These are phyloP conservation scores for Vanderwaltozyma verrucispora DNA, from an alignment of 805 yeast genomes.

Conservation along the genomic window DNA sequence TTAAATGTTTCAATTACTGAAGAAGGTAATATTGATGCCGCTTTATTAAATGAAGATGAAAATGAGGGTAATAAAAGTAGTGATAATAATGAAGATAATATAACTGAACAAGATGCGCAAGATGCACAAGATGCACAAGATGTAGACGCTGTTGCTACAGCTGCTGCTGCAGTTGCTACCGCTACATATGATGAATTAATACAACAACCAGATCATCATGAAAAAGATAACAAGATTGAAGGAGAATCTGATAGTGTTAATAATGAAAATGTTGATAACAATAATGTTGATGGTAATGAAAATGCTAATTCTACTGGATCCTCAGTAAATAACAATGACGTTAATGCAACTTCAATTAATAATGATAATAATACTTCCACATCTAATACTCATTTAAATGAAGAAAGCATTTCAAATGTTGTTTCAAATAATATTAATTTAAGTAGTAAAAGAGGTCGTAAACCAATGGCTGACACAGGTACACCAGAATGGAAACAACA, in stretches of 20 bases:
- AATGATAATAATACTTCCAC: no score
- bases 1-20: no score
- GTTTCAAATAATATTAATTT: no score
- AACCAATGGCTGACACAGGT: conserved; percentile 20
- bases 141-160: conserved; percentile 10
- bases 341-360: no score
- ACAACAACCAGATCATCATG: conserved; percentile 10
- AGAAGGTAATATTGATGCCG: conserved; percentile 25
- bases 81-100: not conserved
- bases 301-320: not conserved
- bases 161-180: conserved; percentile 22
- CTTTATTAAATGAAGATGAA: conserved; percentile 10
- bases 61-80: conserved; percentile 2
- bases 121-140: conserved; percentile 3
- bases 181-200: conserved; percentile 19
- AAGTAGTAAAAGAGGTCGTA: conserved; percentile 21
- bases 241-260: conserved; percentile 4
- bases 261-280: conserved; percentile 3
- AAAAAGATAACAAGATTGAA: conserved; percentile 3
- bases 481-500: conserved; percentile 31
- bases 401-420: no score
- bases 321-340: conserved; percentile 1
- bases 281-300: not conserved
- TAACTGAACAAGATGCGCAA: not conserved
- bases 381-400: no score